A percentile compares a stretch with the other conserved stretches of the same genome.
Evolutionary conservation across 2,329 filamentous ascomycete genomes (phyloP).

Genomic region (Ambrosiella cleistominuta): DNA sequence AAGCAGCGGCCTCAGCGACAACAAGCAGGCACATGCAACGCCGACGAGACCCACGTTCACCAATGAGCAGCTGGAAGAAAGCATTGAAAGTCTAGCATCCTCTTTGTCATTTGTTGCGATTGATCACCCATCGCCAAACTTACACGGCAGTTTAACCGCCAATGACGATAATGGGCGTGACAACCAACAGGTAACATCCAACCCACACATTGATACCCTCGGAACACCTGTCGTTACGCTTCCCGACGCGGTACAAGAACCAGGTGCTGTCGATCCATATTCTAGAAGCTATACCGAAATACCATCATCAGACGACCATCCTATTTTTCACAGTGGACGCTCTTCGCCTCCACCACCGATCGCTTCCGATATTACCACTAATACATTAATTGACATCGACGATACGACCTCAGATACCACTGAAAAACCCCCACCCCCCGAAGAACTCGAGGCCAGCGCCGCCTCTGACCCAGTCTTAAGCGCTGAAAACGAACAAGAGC

Average conservation of each 20-base stretch:
- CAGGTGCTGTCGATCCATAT: not conserved
- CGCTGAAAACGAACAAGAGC: not conserved
- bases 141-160: not conserved
- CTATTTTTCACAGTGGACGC: not conserved
- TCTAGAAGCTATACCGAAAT: slow-evolving; percentile 1
- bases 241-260: not conserved
- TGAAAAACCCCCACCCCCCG: not conserved
- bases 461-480: not conserved
- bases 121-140: not conserved
- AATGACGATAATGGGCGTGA: not conserved
- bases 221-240: not conserved
- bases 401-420: not conserved
- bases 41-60: not conserved
- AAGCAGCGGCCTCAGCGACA: not conserved
- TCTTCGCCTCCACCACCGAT: not conserved
- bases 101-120: not conserved
- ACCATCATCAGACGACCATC: not conserved
- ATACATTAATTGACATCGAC: not conserved
- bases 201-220: not conserved
- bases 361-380: not conserved
- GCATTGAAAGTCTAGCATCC: not conserved
- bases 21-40: not conserved
- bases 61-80: not conserved
- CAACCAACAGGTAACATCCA: not conserved
- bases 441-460: not conserved